phyloP scores from a whole-genome alignment of 2,329 filamentous ascomycete species.

The Alternaria infectoria region DNA sequence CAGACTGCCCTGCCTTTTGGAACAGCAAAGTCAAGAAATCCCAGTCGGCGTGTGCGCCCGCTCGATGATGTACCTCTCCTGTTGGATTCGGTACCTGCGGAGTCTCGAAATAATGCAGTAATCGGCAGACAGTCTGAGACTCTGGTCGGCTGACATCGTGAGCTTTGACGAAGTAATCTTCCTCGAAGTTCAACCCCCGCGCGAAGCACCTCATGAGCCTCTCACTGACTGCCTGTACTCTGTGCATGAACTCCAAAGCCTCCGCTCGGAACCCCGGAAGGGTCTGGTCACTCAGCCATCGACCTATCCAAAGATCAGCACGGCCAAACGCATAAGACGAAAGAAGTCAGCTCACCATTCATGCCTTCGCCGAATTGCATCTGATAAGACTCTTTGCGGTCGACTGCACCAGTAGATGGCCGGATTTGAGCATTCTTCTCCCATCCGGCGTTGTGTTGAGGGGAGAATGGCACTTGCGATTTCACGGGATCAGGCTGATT shows the following conservation, averaged over 20 bases:
- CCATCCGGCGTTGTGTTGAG: conserved; percentile 64
- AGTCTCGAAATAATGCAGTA: conserved; percentile 61
- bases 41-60: conserved; percentile 70
- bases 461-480: conserved; percentile 57
- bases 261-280: conserved; percentile 58
- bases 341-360: conserved; percentile 43
- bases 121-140: conserved; percentile 60
- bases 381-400: conserved; percentile 68
- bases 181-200: conserved; percentile 61
- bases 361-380: conserved; percentile 66
- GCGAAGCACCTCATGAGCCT: conserved; percentile 66
- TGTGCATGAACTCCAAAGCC: conserved; percentile 61
- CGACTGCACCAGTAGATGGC: conserved; percentile 61
- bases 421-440: conserved; percentile 55
- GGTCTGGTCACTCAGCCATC: conserved; percentile 58
- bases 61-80: conserved; percentile 60
- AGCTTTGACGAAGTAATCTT: conserved; percentile 62
- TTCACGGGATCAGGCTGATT: conserved; percentile 54
- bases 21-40: conserved; percentile 68
- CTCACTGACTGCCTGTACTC: conserved; percentile 61
- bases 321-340: neutral
- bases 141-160: conserved; percentile 60
- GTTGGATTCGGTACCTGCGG: conserved; percentile 42
- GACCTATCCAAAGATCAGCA: conserved; percentile 17
- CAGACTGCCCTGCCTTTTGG: conserved; percentile 65